These are phyloP conservation scores for Porogramme epimiltina DNA, from an alignment of 1,284 basidiomycete genomes.

Conservation along the genomic window DNA sequence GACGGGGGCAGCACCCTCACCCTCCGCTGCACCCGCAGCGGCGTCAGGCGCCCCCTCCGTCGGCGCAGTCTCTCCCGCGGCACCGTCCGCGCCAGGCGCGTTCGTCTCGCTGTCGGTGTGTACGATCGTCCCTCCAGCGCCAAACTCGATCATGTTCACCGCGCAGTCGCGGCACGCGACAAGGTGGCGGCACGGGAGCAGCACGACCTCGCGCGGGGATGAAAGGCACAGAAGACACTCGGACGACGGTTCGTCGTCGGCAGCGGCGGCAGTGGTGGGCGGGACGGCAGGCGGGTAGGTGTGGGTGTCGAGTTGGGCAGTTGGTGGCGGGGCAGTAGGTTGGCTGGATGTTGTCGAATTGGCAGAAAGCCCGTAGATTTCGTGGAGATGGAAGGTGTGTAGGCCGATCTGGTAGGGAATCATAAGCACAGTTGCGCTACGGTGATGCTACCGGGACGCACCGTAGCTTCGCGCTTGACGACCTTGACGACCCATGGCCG, in stretches of 20 bases:
- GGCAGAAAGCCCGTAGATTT: slow-evolving; percentile 85
- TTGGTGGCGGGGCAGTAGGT: slow-evolving; percentile 42
- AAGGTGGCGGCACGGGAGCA: slow-evolving; percentile 87
- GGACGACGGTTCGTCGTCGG: slow-evolving; percentile 76
- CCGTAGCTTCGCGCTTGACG: slow-evolving; percentile 84
- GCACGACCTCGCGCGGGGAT: slow-evolving; percentile 83
- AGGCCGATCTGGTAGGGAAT: slow-evolving; percentile 66
- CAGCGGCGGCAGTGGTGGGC: slow-evolving; percentile 16
- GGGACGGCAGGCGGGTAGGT: slow-evolving; percentile 46
- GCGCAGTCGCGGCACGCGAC: slow-evolving; percentile 93
- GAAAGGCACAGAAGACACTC: slow-evolving; percentile 90
- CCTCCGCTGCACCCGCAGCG: slow-evolving; percentile 12
- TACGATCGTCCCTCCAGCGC: slow-evolving; percentile 82
- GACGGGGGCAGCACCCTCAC: slow-evolving; percentile 19
- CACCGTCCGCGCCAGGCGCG: slow-evolving; percentile 15
- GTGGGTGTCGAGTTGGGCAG: slow-evolving; percentile 26
- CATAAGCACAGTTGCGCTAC: slow-evolving; percentile 4
- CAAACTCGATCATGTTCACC: slow-evolving; percentile 93
- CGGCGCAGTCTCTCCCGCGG: slow-evolving; percentile 14
- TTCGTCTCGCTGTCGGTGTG: slow-evolving; percentile 50
- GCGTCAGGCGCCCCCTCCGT: slow-evolving; percentile 10
- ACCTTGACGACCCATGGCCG: slow-evolving; percentile 88
- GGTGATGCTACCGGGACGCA: slow-evolving; percentile 33
- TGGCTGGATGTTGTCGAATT: slow-evolving; percentile 46
- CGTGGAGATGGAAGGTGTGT: slow-evolving; percentile 89